phyloP scores from a whole-genome alignment of 164 flowering plant species.

The Chimonanthus salicifolius region DNA sequence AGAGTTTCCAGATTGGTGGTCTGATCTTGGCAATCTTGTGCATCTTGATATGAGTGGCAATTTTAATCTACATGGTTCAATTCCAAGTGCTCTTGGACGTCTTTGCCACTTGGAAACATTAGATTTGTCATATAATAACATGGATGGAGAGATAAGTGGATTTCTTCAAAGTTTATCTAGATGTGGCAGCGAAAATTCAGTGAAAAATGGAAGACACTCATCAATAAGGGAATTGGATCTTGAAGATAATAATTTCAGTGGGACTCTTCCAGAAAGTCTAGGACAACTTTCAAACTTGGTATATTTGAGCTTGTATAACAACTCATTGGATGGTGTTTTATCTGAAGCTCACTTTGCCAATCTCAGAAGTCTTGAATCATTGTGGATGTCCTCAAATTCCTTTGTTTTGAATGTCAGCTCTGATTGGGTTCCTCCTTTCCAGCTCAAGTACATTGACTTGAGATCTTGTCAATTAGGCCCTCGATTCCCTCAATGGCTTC shows the following conservation, averaged over 20 bases:
- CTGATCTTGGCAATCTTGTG: not conserved
- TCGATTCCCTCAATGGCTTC: not conserved
- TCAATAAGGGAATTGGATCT: not conserved
- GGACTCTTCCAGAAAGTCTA: not conserved
- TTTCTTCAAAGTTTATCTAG: not conserved
- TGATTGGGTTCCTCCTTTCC: slow-evolving; percentile 6
- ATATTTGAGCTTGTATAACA: not conserved
- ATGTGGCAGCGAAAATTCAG: not conserved
- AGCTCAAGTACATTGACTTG: not conserved
- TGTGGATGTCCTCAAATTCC: not conserved
- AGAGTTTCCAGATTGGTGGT: not conserved
- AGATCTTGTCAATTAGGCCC: not conserved
- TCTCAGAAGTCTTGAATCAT: not conserved
- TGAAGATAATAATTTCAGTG: not conserved
- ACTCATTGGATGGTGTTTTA: not conserved
- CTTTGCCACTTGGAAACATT: not conserved
- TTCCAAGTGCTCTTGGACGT: not conserved
- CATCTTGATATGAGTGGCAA: not conserved
- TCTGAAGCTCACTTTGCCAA: not conserved
- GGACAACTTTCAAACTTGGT: not conserved
- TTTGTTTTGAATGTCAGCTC: not conserved
- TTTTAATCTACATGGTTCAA: not conserved
- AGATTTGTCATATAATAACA: not conserved
- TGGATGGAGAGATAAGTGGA: not conserved
- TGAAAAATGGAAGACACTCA: not conserved